Evolutionary conservation across 208 protist genomes (phyloP), one percentile per base, ranked within the genome.

Genomic region (Angomonas deanei): DNA sequence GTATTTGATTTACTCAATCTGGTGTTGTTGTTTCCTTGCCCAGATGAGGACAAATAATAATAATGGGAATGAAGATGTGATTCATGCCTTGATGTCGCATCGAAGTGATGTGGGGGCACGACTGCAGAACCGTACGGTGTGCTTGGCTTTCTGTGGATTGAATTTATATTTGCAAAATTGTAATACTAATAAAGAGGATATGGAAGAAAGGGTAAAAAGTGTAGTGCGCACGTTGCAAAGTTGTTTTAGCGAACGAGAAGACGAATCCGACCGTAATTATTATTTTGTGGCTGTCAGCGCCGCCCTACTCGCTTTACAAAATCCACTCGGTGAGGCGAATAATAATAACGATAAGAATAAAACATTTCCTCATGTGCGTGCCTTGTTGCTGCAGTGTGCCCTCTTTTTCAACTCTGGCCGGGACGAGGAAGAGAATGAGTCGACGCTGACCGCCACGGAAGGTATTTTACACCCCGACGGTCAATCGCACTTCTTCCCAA

Each of bases 401-500:
- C 71, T 96, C 24, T 61, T 96, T 34, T 84, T 82, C 71, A 91
- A 86, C 64, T 70, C 70, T 1, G 72, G 76, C 36, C 80, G 84
- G 32, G 87, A 93, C 38, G 86, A 91, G 59, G 90, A 93, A 62
- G 78, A 82, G 55, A 75, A 78, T 30, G 86, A 93, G 76, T 77
- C 76, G 10, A 80, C 84, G 32, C 68, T 93, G 61, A 77, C 90
- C 3, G 66, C 76, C 33, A 92, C 85, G 26, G 86, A 96, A 71
- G 73, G 86, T 36, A 61, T 92, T 26, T 47, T 96, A 39, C 46
- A 31, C 38, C 49, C n/a, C n/a, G n/a, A n/a, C n/a, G n/a, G n/a
- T n/a, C n/a, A n/a, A n/a, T n/a, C n/a, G n/a, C n/a, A 39, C 3
- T 38, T 19, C 26, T 93, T 82, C 78, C 74, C 82, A 15, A 72